A percentile compares a stretch with the other conserved stretches of the same genome.
These are phyloP conservation scores for Maudiozyma serrabonitensis DNA, from an alignment of 805 yeast species.

Conservation along the genomic window DNA sequence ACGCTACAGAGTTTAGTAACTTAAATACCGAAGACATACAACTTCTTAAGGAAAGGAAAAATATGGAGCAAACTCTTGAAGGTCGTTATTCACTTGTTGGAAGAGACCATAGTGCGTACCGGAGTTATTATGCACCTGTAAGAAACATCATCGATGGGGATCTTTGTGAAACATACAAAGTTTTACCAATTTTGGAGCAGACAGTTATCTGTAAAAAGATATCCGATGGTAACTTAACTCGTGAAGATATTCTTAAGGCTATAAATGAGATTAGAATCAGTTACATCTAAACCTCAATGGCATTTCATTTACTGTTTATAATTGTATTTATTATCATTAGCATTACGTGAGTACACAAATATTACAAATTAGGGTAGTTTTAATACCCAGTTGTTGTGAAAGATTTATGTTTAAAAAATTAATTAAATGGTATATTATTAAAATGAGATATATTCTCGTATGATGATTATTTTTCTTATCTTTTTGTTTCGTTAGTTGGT, in stretches of 20 bases:
- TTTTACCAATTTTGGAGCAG: conserved; percentile 17
- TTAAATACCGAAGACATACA: neutral
- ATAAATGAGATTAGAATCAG: conserved; percentile 24
- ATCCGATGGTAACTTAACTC: conserved; percentile 24
- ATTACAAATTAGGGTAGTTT: neutral
- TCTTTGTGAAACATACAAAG: conserved; percentile 49
- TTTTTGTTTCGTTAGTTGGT: neutral
- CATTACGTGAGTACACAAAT: neutral
- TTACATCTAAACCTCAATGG: conserved; percentile 12
- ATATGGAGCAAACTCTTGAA: conserved; percentile 9
- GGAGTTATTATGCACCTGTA: conserved; percentile 77
- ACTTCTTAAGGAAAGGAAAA: neutral
- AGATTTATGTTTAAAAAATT: no score
- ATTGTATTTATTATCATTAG: neutral
- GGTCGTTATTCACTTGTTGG: conserved; percentile 40
- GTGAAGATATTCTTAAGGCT: conserved; percentile 19
- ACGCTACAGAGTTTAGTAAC: conserved; percentile 4
- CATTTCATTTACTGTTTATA: neutral
- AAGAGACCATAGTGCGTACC: conserved; percentile 54
- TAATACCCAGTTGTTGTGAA: no score
- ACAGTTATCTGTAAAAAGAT: conserved; percentile 23
- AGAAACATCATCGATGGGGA: conserved; percentile 84
- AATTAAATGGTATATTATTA: no score
- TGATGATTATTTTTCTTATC: neutral
- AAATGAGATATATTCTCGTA: neutral